Conservation (phyloP, 768 basidiomycete genomes). For the Leccinum aurantiacum region DNA sequence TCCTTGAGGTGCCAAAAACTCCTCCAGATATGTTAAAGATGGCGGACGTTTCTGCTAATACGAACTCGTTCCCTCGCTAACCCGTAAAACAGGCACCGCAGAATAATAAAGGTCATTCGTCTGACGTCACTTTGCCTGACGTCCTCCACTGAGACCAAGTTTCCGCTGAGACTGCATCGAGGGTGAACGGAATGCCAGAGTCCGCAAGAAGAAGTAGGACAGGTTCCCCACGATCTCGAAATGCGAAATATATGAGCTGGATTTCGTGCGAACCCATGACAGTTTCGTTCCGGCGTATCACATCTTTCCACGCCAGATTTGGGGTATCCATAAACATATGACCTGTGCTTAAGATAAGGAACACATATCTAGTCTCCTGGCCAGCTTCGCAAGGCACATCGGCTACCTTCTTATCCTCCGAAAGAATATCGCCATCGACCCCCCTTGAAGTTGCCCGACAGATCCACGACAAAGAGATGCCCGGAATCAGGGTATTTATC, state of each 20-base stretch:
- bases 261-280: conserved; percentile 11
- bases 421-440: conserved; percentile 25
- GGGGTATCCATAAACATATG: background rate
- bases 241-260: conserved; percentile 22
- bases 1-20: conserved; percentile 16
- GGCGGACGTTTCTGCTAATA: conserved; percentile 27
- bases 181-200: conserved; percentile 22
- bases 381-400: background rate
- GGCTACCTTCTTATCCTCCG: conserved; percentile 12
- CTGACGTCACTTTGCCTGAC: conserved; percentile 10
- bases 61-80: conserved; percentile 16
- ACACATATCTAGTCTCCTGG: background rate
- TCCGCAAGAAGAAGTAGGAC: conserved; percentile 27
- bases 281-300: background rate
- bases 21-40: conserved; percentile 28
- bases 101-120: conserved; percentile 21
- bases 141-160: conserved; percentile 20
- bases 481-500: conserved; percentile 37
- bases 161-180: conserved; percentile 18
- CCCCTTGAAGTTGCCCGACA: conserved; percentile 29
- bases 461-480: conserved; percentile 34
- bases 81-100: conserved; percentile 25
- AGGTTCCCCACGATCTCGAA: conserved; percentile 29
- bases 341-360: background rate
- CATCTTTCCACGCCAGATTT: background rate